Evolutionary conservation across 306 rosid genomes (phyloP), one percentile per base, ranked within the genome.

Genomic region (Albizia julibrissin): DNA sequence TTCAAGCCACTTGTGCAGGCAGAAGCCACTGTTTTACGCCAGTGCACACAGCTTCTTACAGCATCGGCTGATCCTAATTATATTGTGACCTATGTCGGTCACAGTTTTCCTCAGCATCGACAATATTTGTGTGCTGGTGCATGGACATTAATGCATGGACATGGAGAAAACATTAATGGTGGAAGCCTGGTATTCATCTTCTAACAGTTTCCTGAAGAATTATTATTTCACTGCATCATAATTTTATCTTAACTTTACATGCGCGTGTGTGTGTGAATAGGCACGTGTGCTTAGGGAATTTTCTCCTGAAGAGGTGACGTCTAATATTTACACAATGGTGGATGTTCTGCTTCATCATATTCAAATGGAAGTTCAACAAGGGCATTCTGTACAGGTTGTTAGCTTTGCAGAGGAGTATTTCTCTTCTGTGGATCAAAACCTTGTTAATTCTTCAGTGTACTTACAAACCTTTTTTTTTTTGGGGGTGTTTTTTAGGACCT

Each of bases 91-190:
- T 95, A 95, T 81, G 44, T 93, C 72, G 87, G 83, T 87, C 93
- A 88, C 75, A 95, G 98, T 87, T 92, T 92, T 87, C 89, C 88
- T 49, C 87, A 77, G 84, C 99, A 95, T 80, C 90, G 98, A 70
- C 89, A 88, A 77, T 91, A 91, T 89, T 81, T 95, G 78, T 95
- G 99, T 90, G 97, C 99, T 81, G 99, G 98, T 84, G 98, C 98
- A 26, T 95, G 97, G 98, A 91, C 89, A 81, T 88, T 95, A 75
- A 93, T 93, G 99, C 94, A 93, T 79, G 97, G 99, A 59, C 97
- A 88, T 85, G 91, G 91, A 43, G 98, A 95, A 85, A 93, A 84
- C 75, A 93, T 95, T 71, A 93, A 92, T 89, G 86, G 93, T 42
- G 88, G 83, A 73, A 92, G 90, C 88, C 89, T 95, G 97, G 99